Conservation (phyloP, 352 stramenopile species). For the Pythium dissotocum region DNA sequence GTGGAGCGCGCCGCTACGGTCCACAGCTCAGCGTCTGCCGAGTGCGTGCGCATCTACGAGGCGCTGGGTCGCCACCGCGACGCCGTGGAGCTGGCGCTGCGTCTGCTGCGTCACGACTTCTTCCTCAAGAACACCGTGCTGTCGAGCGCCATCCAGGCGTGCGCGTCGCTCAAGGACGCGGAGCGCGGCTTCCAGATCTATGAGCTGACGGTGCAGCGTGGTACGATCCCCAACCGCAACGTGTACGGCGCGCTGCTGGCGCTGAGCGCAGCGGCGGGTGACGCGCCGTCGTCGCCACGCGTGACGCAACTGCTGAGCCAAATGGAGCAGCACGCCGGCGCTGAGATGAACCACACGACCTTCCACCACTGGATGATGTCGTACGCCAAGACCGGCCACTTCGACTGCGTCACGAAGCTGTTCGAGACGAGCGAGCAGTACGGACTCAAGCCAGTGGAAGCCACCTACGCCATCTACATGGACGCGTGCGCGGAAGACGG, state of each 20-base stretch:
- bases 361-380: conserved; percentile 74
- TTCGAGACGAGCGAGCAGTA: conserved; percentile 61
- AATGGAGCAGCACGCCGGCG: conserved; percentile 47
- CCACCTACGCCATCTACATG: conserved; percentile 81
- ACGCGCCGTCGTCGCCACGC: conserved; percentile 32
- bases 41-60: conserved; percentile 70
- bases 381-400: conserved; percentile 57
- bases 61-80: conserved; percentile 47
- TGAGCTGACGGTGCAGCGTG: conserved; percentile 45
- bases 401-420: conserved; percentile 47
- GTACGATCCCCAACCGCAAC: conserved; percentile 65
- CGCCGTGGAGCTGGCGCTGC: conserved; percentile 48
- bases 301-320: conserved; percentile 50
- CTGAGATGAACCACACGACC: conserved; percentile 67
- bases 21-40: conserved; percentile 50
- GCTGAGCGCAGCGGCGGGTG: conserved; percentile 44
- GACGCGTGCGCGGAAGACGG: conserved; percentile 58
- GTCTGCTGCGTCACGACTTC: conserved; percentile 59
- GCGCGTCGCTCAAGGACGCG: conserved; percentile 43
- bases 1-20: conserved; percentile 37
- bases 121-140: conserved; percentile 70
- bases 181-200: conserved; percentile 67
- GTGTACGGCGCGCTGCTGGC: conserved; percentile 67
- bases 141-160: conserved; percentile 59
- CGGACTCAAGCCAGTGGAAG: conserved; percentile 46